Conservation (phyloP, 2,329 filamentous ascomycete genomes). For the Orbilia oligospora region DNA sequence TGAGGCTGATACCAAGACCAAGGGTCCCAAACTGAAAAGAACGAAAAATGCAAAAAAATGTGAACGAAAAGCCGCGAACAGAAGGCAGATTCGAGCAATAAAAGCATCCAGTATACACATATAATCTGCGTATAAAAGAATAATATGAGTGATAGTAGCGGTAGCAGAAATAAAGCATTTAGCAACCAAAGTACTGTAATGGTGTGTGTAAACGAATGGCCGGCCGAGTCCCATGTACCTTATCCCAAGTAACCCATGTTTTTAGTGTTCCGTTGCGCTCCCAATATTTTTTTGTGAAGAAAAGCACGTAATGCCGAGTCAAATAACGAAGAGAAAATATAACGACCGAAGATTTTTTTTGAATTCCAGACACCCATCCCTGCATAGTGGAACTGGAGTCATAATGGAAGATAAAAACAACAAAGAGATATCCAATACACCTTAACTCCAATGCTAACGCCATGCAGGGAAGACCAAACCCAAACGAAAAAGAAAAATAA, state of each 20-base stretch:
- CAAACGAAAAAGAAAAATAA: constrained; percentile 18
- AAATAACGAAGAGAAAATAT: constrained; percentile 15
- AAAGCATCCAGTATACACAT: background rate
- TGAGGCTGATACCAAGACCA: no score
- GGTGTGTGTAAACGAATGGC: constrained; percentile 42
- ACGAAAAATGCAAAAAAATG: no score
- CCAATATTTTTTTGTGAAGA: constrained; percentile 31
- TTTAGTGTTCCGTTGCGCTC: constrained; percentile 51
- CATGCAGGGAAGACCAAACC: constrained; percentile 32
- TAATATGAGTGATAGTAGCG: background rate
- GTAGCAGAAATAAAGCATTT: background rate
- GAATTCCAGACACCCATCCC: constrained; percentile 14
- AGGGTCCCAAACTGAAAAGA: background rate
- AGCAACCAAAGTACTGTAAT: background rate
- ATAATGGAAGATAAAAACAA: constrained; percentile 12
- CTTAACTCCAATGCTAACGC: constrained; percentile 53
- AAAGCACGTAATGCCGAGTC: constrained; percentile 1
- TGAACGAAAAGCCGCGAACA: background rate
- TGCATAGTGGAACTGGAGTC: background rate
- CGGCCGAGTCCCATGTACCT: constrained; percentile 7
- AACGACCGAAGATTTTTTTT: constrained; percentile 32
- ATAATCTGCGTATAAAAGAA: background rate
- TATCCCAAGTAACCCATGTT: constrained; percentile 29
- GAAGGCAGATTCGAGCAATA: background rate
- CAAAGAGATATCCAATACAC: constrained; percentile 29